phyloP scores from a whole-genome alignment of 2,329 filamentous ascomycete genomes.

The Huntiella abstrusa region DNA sequence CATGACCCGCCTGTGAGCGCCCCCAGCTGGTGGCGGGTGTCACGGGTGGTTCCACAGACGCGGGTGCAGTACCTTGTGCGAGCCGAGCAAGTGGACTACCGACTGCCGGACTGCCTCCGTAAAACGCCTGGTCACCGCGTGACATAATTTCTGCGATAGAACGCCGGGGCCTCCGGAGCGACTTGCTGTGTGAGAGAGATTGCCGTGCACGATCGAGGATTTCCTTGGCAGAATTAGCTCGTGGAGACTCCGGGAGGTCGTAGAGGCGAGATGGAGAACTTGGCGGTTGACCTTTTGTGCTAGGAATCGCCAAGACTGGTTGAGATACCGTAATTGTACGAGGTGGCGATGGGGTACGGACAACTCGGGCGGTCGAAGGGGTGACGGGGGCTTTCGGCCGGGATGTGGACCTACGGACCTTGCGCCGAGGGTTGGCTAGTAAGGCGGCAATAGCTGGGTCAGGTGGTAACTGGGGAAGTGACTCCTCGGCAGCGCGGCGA shows the following conservation, averaged over 20 bases:
- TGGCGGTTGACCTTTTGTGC: neutral
- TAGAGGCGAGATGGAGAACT: neutral
- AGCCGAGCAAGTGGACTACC: neutral
- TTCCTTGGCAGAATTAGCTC: constrained; percentile 1
- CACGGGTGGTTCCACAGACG: constrained; percentile 5
- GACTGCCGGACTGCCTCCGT: neutral
- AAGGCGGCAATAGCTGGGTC: no score
- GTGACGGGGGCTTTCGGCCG: no score
- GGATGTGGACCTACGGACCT: no score
- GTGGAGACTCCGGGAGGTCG: constrained; percentile 9
- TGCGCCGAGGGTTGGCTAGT: no score
- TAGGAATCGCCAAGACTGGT: neutral
- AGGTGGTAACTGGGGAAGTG: no score
- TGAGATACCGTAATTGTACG: neutral
- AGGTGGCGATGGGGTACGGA: neutral
- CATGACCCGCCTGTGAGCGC: neutral
- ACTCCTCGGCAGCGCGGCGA: no score
- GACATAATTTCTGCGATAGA: neutral
- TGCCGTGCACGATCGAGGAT: constrained; percentile 2
- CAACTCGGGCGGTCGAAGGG: neutral
- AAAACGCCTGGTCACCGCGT: neutral
- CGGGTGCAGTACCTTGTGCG: no score
- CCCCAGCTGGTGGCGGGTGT: constrained; percentile 8
- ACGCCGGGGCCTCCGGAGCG: neutral
- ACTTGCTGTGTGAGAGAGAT: neutral